A percentile compares a stretch with the other conserved stretches of the same genome.
These are phyloP conservation scores for Vachellia pachyceras DNA, from an alignment of 306 rosid genomes.

Conservation along the genomic window DNA sequence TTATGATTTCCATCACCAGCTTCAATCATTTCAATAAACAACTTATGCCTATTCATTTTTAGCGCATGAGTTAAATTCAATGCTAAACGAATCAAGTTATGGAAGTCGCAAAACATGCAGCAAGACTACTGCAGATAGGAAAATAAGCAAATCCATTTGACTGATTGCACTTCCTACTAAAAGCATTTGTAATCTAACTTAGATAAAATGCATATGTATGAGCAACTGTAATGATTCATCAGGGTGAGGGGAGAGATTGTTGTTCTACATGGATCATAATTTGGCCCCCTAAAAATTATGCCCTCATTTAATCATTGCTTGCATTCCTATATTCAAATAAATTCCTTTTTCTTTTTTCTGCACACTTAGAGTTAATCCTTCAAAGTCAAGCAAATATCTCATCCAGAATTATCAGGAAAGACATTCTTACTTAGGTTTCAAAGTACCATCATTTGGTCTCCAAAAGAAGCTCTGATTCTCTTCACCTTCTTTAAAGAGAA, in stretches of 20 bases:
- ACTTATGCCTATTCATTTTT: not conserved
- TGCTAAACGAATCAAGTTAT: not conserved
- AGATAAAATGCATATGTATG: not conserved
- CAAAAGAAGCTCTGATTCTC: not conserved
- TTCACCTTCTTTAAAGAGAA: not conserved
- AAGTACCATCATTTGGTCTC: not conserved
- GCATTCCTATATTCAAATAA: not conserved
- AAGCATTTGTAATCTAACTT: not conserved
- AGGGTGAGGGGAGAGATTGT: not conserved
- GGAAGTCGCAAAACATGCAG: conserved; percentile 1
- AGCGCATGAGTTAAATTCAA: not conserved
- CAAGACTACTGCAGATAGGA: not conserved
- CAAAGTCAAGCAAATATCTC: not conserved
- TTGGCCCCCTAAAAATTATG: not conserved
- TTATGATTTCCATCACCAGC: not conserved
- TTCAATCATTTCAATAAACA: conserved; percentile 6
- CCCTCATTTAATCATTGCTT: not conserved
- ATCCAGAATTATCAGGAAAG: not conserved
- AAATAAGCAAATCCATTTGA: not conserved
- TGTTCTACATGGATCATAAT: conserved; percentile 1
- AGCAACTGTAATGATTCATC: not conserved
- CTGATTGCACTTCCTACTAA: not conserved
- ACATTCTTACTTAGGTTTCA: not conserved
- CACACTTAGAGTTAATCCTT: not conserved
- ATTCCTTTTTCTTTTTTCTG: not conserved